A percentile compares a stretch with the other conserved stretches of the same genome.
These are phyloP conservation scores for Pythium volutum DNA, from an alignment of 352 stramenopile genomes.

Conservation along the genomic window DNA sequence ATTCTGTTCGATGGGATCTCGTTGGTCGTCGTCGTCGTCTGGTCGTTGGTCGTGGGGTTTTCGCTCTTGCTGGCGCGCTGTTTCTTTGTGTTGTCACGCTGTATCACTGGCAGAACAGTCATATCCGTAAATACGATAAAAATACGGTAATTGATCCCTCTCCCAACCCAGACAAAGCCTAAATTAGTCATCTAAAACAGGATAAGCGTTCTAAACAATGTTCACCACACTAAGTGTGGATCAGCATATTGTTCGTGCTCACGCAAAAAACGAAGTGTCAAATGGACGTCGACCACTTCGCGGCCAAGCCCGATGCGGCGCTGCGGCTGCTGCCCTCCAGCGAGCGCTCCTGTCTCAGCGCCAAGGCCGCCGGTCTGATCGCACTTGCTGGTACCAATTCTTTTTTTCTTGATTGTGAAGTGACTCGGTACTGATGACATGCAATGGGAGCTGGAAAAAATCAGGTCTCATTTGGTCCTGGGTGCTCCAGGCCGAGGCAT, in stretches of 20 bases:
- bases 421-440: background rate
- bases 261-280: background rate
- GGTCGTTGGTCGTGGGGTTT: background rate
- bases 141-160: background rate
- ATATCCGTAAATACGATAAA: background rate
- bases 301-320: background rate
- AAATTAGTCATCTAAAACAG: too few relatives aligned
- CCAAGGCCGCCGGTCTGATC: background rate
- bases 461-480: conserved; percentile 10
- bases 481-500: conserved; percentile 16
- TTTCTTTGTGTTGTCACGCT: conserved; percentile 6
- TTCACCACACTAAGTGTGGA: background rate
- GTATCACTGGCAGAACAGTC: conserved; percentile 4
- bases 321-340: background rate
- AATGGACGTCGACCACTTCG: background rate
- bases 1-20: background rate
- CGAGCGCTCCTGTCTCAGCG: background rate
- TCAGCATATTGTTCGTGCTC: background rate
- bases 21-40: conserved; percentile 4
- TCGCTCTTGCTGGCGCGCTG: background rate
- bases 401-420: background rate
- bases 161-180: too few relatives aligned
- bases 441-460: background rate
- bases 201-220: background rate
- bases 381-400: background rate